Evolutionary conservation across 352 stramenopile species (phyloP).

Genomic region (Phytopythium kandeliae): DNA sequence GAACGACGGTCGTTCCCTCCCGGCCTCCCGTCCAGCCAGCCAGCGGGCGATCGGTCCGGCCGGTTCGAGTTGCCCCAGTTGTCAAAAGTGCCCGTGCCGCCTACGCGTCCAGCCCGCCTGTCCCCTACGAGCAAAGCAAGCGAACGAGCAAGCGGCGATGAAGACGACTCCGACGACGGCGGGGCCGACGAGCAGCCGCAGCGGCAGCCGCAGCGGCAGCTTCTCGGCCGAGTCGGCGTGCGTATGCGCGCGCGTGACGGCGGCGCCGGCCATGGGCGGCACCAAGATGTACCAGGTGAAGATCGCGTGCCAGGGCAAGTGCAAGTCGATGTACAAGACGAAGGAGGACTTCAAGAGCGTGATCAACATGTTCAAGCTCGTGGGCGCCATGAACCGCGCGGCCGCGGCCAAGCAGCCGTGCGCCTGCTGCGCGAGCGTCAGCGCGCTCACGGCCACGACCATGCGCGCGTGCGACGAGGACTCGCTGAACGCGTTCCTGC

Average conservation of each 20-base stretch:
- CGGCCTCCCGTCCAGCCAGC: too few species aligned
- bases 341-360: conserved; percentile 82
- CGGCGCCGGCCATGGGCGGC: conserved; percentile 57
- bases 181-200: too few species aligned
- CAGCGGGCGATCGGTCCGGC: too few species aligned
- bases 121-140: too few species aligned
- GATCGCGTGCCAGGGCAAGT: conserved; percentile 68
- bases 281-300: conserved; percentile 84
- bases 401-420: conserved; percentile 25
- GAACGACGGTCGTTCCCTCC: too few species aligned
- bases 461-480: conserved; percentile 47
- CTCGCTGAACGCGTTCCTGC: conserved; percentile 53
- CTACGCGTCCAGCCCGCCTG: too few species aligned
- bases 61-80: not conserved
- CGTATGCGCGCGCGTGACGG: conserved; percentile 49
- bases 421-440: conserved; percentile 49
- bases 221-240: conserved; percentile 22
- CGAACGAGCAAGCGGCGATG: too few species aligned
- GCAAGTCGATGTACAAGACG: conserved; percentile 75
- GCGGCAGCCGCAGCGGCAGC: too few species aligned
- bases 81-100: conserved; percentile 5
- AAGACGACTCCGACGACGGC: too few species aligned
- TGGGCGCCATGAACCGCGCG: conserved; percentile 59
- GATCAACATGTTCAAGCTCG: conserved; percentile 77
- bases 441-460: conserved; percentile 21